Conservation (phyloP, 1,139 yeast species). For the Petasospora fabianii region DNA sequence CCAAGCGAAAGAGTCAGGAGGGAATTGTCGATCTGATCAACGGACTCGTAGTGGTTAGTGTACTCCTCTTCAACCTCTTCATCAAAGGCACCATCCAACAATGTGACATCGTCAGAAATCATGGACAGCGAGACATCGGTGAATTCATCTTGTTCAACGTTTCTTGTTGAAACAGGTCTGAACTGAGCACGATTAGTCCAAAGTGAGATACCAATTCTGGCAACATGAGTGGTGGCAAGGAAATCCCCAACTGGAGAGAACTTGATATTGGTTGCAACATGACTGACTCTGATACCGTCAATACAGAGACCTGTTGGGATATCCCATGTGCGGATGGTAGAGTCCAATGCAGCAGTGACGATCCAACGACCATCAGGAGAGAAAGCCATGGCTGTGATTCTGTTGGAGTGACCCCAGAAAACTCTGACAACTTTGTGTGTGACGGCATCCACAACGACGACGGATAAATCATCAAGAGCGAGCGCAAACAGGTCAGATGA, state of each 20-base stretch:
- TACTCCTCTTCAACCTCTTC: constrained; percentile 32
- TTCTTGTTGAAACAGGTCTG: constrained; percentile 63
- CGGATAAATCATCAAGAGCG: constrained; percentile 81
- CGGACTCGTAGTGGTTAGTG: constrained; percentile 44
- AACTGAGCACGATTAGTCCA: constrained; percentile 95
- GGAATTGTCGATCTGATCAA: constrained; percentile 60
- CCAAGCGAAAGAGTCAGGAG: constrained; percentile 73
- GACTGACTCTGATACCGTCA: constrained; percentile 79
- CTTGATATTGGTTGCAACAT: constrained; percentile 74
- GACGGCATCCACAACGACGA: constrained; percentile 76
- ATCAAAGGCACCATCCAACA: constrained; percentile 77
- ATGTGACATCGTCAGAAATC: constrained; percentile 79
- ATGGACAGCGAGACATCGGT: constrained; percentile 60
- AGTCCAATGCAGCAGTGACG: constrained; percentile 77
- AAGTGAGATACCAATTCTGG: constrained; percentile 82
- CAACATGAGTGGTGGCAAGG: constrained; percentile 90
- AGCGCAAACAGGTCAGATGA: constrained; percentile 83
- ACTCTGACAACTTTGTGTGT: constrained; percentile 85
- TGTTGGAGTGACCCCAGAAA: constrained; percentile 83
- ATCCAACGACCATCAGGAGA: constrained; percentile 97
- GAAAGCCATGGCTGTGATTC: constrained; percentile 86
- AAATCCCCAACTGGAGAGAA: constrained; percentile 88
- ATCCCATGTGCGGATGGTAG: constrained; percentile 95
- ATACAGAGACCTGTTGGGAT: constrained; percentile 96
- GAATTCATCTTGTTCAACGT: constrained; percentile 72